Conservation (phyloP, 768 basidiomycete genomes). For the Naganishia vishniacii region DNA sequence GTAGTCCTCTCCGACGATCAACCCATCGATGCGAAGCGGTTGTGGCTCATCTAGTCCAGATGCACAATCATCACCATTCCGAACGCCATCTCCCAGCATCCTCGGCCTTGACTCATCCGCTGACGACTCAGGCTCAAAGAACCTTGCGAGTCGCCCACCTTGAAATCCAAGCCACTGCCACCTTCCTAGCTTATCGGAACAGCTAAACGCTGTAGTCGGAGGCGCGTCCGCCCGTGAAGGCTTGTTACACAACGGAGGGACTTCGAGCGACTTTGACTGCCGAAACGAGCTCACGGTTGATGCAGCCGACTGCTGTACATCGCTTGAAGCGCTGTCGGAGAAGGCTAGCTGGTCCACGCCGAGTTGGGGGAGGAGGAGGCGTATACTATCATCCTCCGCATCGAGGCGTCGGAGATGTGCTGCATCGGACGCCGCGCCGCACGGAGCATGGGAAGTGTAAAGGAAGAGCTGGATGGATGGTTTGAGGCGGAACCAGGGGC, state of each 20-base stretch:
- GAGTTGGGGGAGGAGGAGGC: background rate
- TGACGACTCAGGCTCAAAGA: conserved; percentile 14
- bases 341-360: too few relatives aligned
- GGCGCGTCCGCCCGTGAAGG: conserved; percentile 27
- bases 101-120: too few relatives aligned
- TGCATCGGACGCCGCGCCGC: conserved; percentile 22
- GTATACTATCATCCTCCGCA: conserved; percentile 20
- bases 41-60: background rate
- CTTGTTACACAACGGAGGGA: conserved; percentile 22
- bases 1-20: conserved; percentile 28
- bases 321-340: background rate
- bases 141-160: conserved; percentile 19
- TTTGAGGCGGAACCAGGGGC: background rate
- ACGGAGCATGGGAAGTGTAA: conserved; percentile 28
- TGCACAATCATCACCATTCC: background rate
- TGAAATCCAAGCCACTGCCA: conserved; percentile 25
- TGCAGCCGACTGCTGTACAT: background rate
- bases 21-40: conserved; percentile 12
- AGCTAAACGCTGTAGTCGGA: conserved; percentile 23
- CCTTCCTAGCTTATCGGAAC: conserved; percentile 26
- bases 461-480: conserved; percentile 10
- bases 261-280: background rate
- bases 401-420: conserved; percentile 26
- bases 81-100: background rate
- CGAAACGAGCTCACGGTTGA: background rate